Conservation (phyloP, 495 filamentous ascomycete species). For the Parathielavia hyrcaniae region DNA sequence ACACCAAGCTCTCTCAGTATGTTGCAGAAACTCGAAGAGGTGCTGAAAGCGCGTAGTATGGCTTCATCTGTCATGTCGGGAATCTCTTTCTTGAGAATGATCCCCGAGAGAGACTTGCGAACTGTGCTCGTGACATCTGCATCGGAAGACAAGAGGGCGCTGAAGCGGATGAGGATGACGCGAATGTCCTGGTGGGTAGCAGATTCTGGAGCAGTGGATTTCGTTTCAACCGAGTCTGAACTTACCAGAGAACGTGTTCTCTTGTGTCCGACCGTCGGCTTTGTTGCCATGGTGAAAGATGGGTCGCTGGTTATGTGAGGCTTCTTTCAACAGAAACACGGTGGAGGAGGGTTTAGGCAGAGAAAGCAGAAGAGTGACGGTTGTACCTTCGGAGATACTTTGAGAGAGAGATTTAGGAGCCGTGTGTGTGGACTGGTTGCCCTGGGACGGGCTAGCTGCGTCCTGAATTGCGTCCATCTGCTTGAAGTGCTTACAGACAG, state of each 20-base stretch:
- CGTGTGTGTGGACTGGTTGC: no score
- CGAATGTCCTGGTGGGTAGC: neutral
- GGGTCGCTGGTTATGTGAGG: neutral
- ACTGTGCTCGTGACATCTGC: neutral
- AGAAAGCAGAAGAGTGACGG: neutral
- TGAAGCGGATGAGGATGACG: neutral
- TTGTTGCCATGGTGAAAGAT: neutral
- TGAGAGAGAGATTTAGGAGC: no score
- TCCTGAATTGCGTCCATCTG: no score
- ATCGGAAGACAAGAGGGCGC: neutral
- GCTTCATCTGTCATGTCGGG: neutral
- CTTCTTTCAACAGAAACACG: no score
- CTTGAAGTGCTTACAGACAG: no score
- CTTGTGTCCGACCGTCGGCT: neutral
- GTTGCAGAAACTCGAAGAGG: neutral
- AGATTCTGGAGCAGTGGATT: neutral
- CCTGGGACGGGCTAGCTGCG: no score
- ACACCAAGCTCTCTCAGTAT: neutral
- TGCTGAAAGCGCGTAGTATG: neutral
- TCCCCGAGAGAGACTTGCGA: neutral
- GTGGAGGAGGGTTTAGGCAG: no score
- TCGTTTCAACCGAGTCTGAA: neutral
- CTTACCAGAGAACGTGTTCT: neutral
- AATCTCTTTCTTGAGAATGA: neutral
- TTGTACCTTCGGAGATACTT: neutral